These are phyloP conservation scores for Pichia cabralensis DNA, from an alignment of 805 yeast species.

Conservation along the genomic window DNA sequence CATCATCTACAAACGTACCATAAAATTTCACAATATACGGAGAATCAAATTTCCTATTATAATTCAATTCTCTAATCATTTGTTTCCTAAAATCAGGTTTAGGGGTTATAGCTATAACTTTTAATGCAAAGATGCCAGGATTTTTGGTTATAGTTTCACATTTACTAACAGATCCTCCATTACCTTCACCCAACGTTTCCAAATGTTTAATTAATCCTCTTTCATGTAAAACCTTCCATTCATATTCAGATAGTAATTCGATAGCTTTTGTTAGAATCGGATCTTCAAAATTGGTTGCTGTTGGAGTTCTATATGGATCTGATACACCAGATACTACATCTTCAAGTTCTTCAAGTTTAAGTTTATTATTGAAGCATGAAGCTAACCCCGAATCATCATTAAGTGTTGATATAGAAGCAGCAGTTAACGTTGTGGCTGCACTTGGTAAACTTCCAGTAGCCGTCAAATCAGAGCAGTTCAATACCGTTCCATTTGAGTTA, in stretches of 20 bases:
- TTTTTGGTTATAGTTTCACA: slow-evolving; percentile 53
- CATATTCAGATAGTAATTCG: slow-evolving; percentile 41
- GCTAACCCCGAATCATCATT: slow-evolving; percentile 7
- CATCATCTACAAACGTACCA: slow-evolving; percentile 79
- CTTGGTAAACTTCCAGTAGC: slow-evolving; percentile 9
- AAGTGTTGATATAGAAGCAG: slow-evolving; percentile 6
- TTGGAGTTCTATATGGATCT: not conserved
- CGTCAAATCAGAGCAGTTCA: no score
- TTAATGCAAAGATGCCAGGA: slow-evolving; percentile 68
- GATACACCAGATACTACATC: not conserved
- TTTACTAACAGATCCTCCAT: slow-evolving; percentile 83
- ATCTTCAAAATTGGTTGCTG: no score
- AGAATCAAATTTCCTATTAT: slow-evolving; percentile 71
- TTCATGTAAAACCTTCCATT: slow-evolving; percentile 60
- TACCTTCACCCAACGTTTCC: slow-evolving; percentile 82
- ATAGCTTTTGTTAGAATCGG: slow-evolving; percentile 4
- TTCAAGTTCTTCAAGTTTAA: slow-evolving; percentile 5
- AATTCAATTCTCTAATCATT: slow-evolving; percentile 82
- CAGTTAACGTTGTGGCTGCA: slow-evolving; percentile 9
- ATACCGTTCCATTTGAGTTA: no score
- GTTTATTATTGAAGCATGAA: slow-evolving; percentile 3
- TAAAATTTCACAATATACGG: slow-evolving; percentile 85
- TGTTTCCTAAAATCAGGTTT: slow-evolving; percentile 85
- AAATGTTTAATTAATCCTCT: slow-evolving; percentile 55
- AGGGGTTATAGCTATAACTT: slow-evolving; percentile 61